Conservation (phyloP, 805 yeast species). For the Yarrowia alimentaria region DNA sequence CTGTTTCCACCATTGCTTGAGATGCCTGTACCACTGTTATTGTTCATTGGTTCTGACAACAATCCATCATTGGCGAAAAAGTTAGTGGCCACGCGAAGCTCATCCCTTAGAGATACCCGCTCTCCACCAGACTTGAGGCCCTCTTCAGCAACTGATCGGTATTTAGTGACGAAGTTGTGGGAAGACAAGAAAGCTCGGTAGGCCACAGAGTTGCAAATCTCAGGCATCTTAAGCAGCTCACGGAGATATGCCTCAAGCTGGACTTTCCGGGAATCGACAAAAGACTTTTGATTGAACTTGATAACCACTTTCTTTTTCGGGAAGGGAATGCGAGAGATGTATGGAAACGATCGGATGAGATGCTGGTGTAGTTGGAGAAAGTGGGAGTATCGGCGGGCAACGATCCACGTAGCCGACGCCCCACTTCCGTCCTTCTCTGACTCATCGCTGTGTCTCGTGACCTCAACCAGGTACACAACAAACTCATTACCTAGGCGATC, state of each 20-base stretch:
- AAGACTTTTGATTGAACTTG: conserved; percentile 59
- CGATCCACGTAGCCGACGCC: conserved; percentile 75
- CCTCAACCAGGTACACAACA: conserved; percentile 72
- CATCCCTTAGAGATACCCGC: conserved; percentile 49
- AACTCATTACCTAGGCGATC: conserved; percentile 60
- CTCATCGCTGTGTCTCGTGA: conserved; percentile 51
- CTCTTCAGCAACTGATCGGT: conserved; percentile 13
- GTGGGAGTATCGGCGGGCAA: conserved; percentile 86
- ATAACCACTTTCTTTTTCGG: conserved; percentile 61
- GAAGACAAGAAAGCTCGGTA: conserved; percentile 77
- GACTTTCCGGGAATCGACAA: conserved; percentile 61
- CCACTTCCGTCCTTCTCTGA: conserved; percentile 32
- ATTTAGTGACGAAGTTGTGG: conserved; percentile 50
- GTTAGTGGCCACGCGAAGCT: conserved; percentile 16
- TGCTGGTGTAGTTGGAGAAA: conserved; percentile 70
- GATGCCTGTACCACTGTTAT: background rate
- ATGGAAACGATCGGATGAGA: conserved; percentile 52
- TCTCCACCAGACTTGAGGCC: conserved; percentile 31
- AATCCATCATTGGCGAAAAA: conserved; percentile 15
- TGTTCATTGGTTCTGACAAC: conserved; percentile 4
- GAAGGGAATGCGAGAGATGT: conserved; percentile 50
- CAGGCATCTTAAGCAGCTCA: conserved; percentile 56
- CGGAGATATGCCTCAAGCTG: conserved; percentile 64
- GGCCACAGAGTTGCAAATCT: conserved; percentile 68
- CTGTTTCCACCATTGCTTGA: conserved; percentile 5